These are phyloP conservation scores for Ustilago nuda DNA, from an alignment of 1,284 basidiomycete species.

Conservation along the genomic window DNA sequence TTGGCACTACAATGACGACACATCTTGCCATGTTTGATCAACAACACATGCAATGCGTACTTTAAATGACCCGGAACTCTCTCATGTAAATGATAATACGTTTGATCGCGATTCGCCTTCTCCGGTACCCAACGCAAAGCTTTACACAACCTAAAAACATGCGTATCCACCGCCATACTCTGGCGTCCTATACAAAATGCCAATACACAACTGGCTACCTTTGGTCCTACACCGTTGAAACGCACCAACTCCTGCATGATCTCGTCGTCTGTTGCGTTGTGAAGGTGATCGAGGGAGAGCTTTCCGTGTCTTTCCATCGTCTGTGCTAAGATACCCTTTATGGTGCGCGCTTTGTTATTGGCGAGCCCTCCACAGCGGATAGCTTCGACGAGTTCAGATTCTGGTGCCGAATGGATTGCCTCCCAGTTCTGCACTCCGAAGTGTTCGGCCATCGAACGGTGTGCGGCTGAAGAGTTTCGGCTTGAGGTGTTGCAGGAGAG, in stretches of 20 bases:
- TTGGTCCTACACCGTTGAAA: slow-evolving; percentile 77
- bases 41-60: slow-evolving; percentile 78
- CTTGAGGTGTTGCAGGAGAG: slow-evolving; percentile 80
- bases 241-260: slow-evolving; percentile 74
- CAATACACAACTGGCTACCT: slow-evolving; percentile 81
- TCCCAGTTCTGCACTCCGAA: slow-evolving; percentile 77
- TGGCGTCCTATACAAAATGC: slow-evolving; percentile 80
- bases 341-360: slow-evolving; percentile 79
- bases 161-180: slow-evolving; percentile 81
- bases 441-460: slow-evolving; percentile 74
- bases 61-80: slow-evolving; percentile 77
- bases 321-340: slow-evolving; percentile 67
- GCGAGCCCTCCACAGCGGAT: slow-evolving; percentile 80
- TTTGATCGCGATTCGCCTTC: slow-evolving; percentile 75
- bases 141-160: slow-evolving; percentile 75
- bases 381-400: slow-evolving; percentile 74
- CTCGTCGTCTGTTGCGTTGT: slow-evolving; percentile 73
- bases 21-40: slow-evolving; percentile 75
- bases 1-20: slow-evolving; percentile 68
- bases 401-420: slow-evolving; percentile 74
- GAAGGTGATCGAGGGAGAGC: slow-evolving; percentile 71
- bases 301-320: slow-evolving; percentile 46
- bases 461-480: slow-evolving; percentile 77
- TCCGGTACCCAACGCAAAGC: slow-evolving; percentile 79
- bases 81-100: slow-evolving; percentile 79